Conservation (phyloP, 345 rosid species). For the Eucalyptus marginata region DNA sequence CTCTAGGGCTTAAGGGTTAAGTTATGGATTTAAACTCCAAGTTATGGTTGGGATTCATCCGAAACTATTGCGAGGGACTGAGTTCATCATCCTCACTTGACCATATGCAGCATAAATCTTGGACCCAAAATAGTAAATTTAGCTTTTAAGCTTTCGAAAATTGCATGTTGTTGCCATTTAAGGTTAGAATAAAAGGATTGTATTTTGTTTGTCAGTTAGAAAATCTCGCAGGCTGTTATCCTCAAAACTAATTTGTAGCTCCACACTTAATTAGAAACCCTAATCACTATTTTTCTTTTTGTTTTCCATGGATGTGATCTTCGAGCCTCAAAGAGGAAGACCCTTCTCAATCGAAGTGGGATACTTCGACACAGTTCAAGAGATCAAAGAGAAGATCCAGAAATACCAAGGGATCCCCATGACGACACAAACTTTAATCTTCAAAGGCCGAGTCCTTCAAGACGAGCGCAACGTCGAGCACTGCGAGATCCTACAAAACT, state of each 20-base stretch:
- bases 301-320: slow-evolving; percentile 46
- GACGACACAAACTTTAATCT: slow-evolving; percentile 41
- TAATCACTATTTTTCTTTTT: not conserved
- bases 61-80: not conserved
- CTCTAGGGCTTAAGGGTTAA: not conserved
- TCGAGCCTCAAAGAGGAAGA: slow-evolving; percentile 37
- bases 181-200: not conserved
- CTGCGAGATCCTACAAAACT: slow-evolving; percentile 49
- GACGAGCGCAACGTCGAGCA: slow-evolving; percentile 48
- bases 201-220: not conserved
- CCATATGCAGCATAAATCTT: not conserved
- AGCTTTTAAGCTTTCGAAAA: not conserved
- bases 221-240: not conserved
- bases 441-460: slow-evolving; percentile 51
- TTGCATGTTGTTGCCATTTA: not conserved
- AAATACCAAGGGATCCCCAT: slow-evolving; percentile 56
- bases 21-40: not conserved
- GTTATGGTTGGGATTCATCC: not conserved
- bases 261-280: not conserved
- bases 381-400: slow-evolving; percentile 66
- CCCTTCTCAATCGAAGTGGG: slow-evolving; percentile 71
- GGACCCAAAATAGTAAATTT: not conserved
- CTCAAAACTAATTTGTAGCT: not conserved
- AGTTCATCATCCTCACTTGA: not conserved
- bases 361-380: slow-evolving; percentile 57